These are phyloP conservation scores for Dipodascus albidus DNA, from an alignment of 805 yeast genomes.

Conservation along the genomic window DNA sequence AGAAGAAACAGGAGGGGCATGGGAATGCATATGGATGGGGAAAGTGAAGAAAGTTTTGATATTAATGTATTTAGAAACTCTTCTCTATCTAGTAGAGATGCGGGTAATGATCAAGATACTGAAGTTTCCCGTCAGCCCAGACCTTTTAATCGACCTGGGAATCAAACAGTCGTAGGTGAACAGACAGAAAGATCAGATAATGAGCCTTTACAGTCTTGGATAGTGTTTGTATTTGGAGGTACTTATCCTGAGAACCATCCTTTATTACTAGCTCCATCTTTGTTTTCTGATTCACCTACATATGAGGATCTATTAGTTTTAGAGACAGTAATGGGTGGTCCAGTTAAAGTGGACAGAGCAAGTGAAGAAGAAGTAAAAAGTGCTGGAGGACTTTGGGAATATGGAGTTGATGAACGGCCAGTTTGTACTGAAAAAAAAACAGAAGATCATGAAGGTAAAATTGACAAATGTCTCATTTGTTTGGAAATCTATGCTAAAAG, in stretches of 20 bases:
- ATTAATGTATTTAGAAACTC: background rate
- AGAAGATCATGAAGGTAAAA: slow-evolving; percentile 4
- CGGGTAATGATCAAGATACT: background rate
- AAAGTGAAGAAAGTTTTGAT: background rate
- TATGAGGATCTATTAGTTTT: slow-evolving; percentile 38
- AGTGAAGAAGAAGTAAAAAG: slow-evolving; percentile 30
- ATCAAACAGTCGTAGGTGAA: too few relatives aligned
- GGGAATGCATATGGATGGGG: background rate
- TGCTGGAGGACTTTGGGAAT: slow-evolving; percentile 27
- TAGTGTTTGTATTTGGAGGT: slow-evolving; percentile 52
- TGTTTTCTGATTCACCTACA: slow-evolving; percentile 38
- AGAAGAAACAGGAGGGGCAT: slow-evolving; percentile 7
- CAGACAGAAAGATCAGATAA: slow-evolving; percentile 3
- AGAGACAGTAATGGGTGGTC: slow-evolving; percentile 35
- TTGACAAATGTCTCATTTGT: slow-evolving; percentile 31
- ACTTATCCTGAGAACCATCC: slow-evolving; percentile 40
- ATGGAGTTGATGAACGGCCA: slow-evolving; percentile 2
- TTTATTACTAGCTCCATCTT: slow-evolving; percentile 34
- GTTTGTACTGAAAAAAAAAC: slow-evolving; percentile 1
- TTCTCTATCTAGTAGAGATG: background rate
- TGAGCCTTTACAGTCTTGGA: slow-evolving; percentile 36
- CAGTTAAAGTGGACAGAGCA: slow-evolving; percentile 34
- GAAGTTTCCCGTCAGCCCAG: background rate
- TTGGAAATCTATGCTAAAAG: slow-evolving; percentile 35
- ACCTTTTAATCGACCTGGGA: too few relatives aligned